phyloP scores from a whole-genome alignment of 345 rosid genomes.

The Reutealis trisperma region DNA sequence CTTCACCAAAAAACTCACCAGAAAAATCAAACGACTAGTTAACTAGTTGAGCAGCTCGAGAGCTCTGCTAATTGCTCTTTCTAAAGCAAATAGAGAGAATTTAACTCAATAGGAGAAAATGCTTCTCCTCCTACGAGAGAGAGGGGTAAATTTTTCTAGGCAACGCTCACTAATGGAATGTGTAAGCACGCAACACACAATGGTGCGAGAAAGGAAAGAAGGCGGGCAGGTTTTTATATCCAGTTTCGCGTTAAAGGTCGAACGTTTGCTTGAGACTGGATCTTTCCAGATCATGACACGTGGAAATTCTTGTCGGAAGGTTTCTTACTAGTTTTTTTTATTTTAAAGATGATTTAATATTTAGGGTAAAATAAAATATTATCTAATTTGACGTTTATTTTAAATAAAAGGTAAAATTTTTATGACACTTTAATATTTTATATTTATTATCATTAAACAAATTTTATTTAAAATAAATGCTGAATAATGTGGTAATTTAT shows the following conservation, averaged over 20 bases:
- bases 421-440: no score
- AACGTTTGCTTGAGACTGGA: constrained; percentile 5
- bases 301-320: not conserved
- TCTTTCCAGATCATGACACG: constrained; percentile 25
- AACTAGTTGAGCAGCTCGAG: not conserved
- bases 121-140: constrained; percentile 22
- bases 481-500: no score
- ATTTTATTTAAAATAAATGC: no score
- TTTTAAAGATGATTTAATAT: not conserved
- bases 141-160: not conserved
- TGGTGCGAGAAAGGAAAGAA: fast-evolving
- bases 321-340: not conserved
- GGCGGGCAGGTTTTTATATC: constrained; percentile 19
- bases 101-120: constrained; percentile 27
- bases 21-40: not conserved
- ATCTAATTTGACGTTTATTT: no score
- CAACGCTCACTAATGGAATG: not conserved
- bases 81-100: not conserved
- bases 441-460: no score
- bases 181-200: not conserved
- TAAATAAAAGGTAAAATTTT: no score
- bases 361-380: no score
- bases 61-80: not conserved
- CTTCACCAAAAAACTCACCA: constrained; percentile 11
- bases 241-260: constrained; percentile 8